A percentile compares a stretch with the other conserved stretches of the same genome.
phyloP scores from a whole-genome alignment of 768 basidiomycete species.

The Tricholoma sp. region DNA sequence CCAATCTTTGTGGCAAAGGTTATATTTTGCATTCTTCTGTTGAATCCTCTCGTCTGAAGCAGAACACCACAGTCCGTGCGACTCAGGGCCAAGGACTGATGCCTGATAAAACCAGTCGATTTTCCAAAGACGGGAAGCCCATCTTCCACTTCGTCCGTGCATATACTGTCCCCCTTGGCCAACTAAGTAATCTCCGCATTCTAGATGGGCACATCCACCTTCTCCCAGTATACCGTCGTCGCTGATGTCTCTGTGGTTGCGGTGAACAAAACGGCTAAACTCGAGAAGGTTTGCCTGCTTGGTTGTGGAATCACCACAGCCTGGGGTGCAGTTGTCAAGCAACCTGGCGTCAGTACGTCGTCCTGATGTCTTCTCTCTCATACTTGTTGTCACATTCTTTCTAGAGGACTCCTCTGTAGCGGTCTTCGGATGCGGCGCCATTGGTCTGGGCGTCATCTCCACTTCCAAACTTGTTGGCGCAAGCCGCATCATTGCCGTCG shows the following conservation, averaged over 20 bases:
- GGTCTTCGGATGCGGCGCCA: slow-evolving; percentile 95
- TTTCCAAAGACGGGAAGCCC: slow-evolving; percentile 82
- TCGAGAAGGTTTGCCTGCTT: slow-evolving; percentile 95
- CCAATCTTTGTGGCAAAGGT: slow-evolving; percentile 97
- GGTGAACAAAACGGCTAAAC: slow-evolving; percentile 77
- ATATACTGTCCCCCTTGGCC: background rate
- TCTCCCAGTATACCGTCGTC: slow-evolving; percentile 99
- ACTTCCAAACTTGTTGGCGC: slow-evolving; percentile 77
- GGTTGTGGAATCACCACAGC: slow-evolving; percentile 98
- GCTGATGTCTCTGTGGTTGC: slow-evolving; percentile 96
- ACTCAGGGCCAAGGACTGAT: slow-evolving; percentile 94
- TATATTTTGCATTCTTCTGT: slow-evolving; percentile 1
- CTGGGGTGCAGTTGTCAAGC: slow-evolving; percentile 93
- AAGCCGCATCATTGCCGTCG: slow-evolving; percentile 86
- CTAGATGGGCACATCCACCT: slow-evolving; percentile 98
- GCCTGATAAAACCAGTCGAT: slow-evolving; percentile 86
- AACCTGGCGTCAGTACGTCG: slow-evolving; percentile 72
- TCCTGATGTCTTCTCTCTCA: background rate
- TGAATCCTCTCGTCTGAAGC: background rate
- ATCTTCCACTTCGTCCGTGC: slow-evolving; percentile 85
- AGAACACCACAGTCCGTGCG: slow-evolving; percentile 58
- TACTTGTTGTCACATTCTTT: background rate
- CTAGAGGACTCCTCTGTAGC: slow-evolving; percentile 84
- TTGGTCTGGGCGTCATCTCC: slow-evolving; percentile 89
- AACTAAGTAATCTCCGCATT: background rate